Evolutionary conservation across 441 rosid species (phyloP), one percentile per base, ranked within the genome.

Genomic region (Biscutella laevigata): DNA sequence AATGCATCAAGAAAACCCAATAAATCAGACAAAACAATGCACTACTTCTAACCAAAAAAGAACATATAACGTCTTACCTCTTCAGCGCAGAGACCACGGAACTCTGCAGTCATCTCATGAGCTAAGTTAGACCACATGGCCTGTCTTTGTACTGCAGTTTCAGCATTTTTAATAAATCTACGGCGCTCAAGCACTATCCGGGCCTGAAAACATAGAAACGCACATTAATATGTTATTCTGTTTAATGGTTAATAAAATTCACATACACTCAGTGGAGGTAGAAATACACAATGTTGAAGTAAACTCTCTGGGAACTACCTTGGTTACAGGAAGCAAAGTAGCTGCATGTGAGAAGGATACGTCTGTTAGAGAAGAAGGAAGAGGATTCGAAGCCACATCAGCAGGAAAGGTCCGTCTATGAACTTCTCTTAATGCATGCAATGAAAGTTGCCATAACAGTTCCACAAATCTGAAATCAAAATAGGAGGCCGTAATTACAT

Each of bases 51-150:
- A 30, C 50, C 37, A 24, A 59, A 7, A 44, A 15, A 9, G 1
- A 30, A 38, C 12, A 38, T 1, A 12, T 10, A 59, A 27, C 5
- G 9, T 14, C 38, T 47, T 72, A 94, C 99, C 95, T 94, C 99
- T 70, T 94, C 99, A 35, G 97, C 99, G 76, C 97, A 94, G 57
- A 94, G 91, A 63, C 99, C 94, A 77, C 99, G 95, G 66, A 94
- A 94, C 68, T 94, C 99, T 50, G 96, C 97, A 58, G 96, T 94
- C 99, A 94, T 88, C 77, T 94, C 97, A 77, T 94, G 99, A 54
- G 99, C 97, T 79, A 94, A 74, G 75, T 78, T 86, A 47, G 99
- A 89, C 97, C 99, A 94, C 95, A 84, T 89, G 13, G 95, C 95
- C 62, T 86, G 99, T 64, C 95, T 86, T 32, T 89, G 97, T 16